Conservation (phyloP, 306 rosid species). For the Begonia peltatifolia region DNA sequence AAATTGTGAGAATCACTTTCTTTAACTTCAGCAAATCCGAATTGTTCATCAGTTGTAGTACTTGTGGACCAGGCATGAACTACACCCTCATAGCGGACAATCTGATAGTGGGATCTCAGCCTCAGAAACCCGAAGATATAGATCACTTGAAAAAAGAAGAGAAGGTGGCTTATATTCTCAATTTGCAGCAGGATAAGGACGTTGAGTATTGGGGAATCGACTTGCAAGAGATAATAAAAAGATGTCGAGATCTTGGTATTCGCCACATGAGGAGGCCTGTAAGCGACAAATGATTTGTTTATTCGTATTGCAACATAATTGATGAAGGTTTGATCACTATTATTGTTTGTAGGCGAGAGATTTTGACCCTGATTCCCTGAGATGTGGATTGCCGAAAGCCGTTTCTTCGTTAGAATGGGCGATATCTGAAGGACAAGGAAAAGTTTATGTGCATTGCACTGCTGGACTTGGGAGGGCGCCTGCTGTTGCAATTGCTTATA, state of each 20-base stretch:
- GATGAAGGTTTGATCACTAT: background rate
- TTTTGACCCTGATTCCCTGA: slow-evolving; percentile 81
- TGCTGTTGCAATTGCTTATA: slow-evolving; percentile 71
- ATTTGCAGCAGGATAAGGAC: slow-evolving; percentile 88
- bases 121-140: slow-evolving; percentile 78
- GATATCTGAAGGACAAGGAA: slow-evolving; percentile 64
- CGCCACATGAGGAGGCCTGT: slow-evolving; percentile 79
- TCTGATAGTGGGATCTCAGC: slow-evolving; percentile 89
- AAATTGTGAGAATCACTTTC: background rate
- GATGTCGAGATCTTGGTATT: slow-evolving; percentile 48
- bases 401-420: slow-evolving; percentile 91
- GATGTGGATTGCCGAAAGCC: slow-evolving; percentile 65
- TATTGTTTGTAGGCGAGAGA: slow-evolving; percentile 50
- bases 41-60: slow-evolving; percentile 8
- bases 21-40: background rate
- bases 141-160: slow-evolving; percentile 60
- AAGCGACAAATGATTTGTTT: slow-evolving; percentile 10
- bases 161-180: slow-evolving; percentile 73
- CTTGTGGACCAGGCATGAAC: slow-evolving; percentile 65
- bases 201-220: slow-evolving; percentile 81
- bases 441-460: slow-evolving; percentile 69
- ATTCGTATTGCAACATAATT: slow-evolving; percentile 1
- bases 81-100: slow-evolving; percentile 60
- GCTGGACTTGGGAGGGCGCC: slow-evolving; percentile 98
- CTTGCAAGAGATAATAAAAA: slow-evolving; percentile 36